Percentiles rank a stretch among this genome's conserved stretches.
These are phyloP conservation scores for Stephanodiscus triporus DNA, from an alignment of 108 stramenopile genomes.

Conservation along the genomic window DNA sequence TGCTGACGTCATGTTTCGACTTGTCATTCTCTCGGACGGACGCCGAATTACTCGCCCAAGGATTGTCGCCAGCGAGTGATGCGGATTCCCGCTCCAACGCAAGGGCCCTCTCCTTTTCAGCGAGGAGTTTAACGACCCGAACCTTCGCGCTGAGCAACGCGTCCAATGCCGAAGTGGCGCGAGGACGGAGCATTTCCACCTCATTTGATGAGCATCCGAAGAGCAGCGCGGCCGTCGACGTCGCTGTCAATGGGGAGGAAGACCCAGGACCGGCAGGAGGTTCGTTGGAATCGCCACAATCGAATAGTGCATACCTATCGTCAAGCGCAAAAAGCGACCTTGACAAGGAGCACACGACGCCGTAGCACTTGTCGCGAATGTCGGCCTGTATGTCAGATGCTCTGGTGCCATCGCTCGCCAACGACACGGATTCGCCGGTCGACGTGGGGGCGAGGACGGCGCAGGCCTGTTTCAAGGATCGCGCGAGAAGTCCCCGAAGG, in stretches of 20 bases:
- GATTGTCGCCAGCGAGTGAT: slow-evolving; percentile 34
- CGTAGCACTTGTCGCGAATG: slow-evolving; percentile 76
- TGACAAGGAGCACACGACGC: slow-evolving; percentile 63
- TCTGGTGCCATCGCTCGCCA: slow-evolving; percentile 33
- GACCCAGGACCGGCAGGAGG: background rate
- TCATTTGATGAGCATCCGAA: slow-evolving; percentile 79
- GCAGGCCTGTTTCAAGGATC: slow-evolving; percentile 49
- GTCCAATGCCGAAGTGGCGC: slow-evolving; percentile 78
- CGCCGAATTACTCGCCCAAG: slow-evolving; percentile 73
- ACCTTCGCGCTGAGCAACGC: slow-evolving; percentile 66
- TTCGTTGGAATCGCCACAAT: slow-evolving; percentile 10
- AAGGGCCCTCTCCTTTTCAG: slow-evolving; percentile 9
- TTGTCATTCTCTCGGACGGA: background rate
- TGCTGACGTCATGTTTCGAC: slow-evolving; percentile 6
- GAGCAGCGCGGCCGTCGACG: slow-evolving; percentile 62
- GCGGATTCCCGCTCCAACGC: background rate
- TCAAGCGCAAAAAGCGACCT: slow-evolving; percentile 52
- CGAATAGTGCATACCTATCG: slow-evolving; percentile 35
- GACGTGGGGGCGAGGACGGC: slow-evolving; percentile 50
- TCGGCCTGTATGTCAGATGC: slow-evolving; percentile 42
- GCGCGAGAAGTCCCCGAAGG: slow-evolving; percentile 38
- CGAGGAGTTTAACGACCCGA: slow-evolving; percentile 45
- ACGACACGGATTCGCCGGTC: slow-evolving; percentile 37
- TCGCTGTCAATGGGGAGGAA: slow-evolving; percentile 23
- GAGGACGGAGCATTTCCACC: slow-evolving; percentile 64